These are phyloP conservation scores for Lichina pygmaea DNA, from an alignment of 495 filamentous ascomycete species.

Conservation along the genomic window DNA sequence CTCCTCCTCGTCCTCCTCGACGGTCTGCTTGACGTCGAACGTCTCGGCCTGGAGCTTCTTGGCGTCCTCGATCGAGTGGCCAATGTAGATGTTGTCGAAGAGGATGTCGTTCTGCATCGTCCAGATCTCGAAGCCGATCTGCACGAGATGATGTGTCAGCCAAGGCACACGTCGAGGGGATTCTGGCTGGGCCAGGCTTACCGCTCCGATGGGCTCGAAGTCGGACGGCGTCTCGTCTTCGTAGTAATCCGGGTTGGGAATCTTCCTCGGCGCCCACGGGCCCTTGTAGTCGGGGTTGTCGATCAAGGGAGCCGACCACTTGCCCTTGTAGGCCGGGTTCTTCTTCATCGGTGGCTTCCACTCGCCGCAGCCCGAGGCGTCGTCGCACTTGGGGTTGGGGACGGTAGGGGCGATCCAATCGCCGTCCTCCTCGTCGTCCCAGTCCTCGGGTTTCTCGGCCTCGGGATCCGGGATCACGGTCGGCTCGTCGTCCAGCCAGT, in stretches of 20 bases:
- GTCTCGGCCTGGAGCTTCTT: conserved; percentile 74
- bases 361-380: conserved; percentile 78
- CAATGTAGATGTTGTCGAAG: conserved; percentile 99
- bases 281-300: conserved; percentile 99
- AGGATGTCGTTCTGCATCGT: conserved; percentile 98
- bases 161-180: background rate
- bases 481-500: conserved; percentile 91
- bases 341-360: conserved; percentile 83
- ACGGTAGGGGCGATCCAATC: conserved; percentile 92
- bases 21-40: conserved; percentile 70
- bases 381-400: conserved; percentile 85
- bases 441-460: conserved; percentile 95
- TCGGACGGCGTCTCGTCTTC: conserved; percentile 95
- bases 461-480: conserved; percentile 74
- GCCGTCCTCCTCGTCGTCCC: conserved; percentile 99
- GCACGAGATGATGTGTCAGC: conserved; percentile 4
- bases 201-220: conserved; percentile 93
- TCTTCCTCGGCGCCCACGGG: conserved; percentile 80
- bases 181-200: conserved; percentile 19
- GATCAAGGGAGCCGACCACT: conserved; percentile 80
- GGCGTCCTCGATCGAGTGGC: conserved; percentile 87
- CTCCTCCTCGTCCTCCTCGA: conserved; percentile 65
- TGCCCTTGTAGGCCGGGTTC: conserved; percentile 97
- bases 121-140: conserved; percentile 98
- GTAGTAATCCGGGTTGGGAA: conserved; percentile 85